These are phyloP conservation scores for Dipteronia sinensis DNA, from an alignment of 345 rosid species.

Conservation along the genomic window DNA sequence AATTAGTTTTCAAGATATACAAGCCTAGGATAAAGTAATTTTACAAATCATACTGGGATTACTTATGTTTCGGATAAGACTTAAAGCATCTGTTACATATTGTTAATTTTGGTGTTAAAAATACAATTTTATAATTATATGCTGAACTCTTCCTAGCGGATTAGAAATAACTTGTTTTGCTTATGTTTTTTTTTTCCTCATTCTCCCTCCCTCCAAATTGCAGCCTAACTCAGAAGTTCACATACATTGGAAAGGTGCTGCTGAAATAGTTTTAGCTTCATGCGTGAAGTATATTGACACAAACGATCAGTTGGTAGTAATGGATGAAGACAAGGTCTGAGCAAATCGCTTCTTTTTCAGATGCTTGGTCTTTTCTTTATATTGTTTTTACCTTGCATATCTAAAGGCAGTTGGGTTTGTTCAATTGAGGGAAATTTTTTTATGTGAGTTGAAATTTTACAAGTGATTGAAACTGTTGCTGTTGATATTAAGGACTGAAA, in stretches of 20 bases:
- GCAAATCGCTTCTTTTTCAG: slow-evolving; percentile 3
- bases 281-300: slow-evolving; percentile 69
- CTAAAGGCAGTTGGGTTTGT: background rate
- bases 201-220: slow-evolving; percentile 8
- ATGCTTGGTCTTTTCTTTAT: background rate
- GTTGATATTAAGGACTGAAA: background rate
- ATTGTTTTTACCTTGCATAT: background rate
- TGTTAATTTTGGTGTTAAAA: background rate
- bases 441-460: background rate
- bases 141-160: background rate
- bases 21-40: background rate
- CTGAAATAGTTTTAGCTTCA: slow-evolving; percentile 85
- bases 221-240: slow-evolving; percentile 71
- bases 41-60: background rate
- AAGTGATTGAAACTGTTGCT: background rate
- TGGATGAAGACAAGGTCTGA: slow-evolving; percentile 71
- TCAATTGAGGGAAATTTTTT: background rate
- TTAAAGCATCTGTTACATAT: background rate
- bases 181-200: background rate
- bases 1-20: background rate
- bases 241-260: slow-evolving; percentile 99
- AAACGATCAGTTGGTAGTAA: slow-evolving; percentile 45
- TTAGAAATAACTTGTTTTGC: background rate
- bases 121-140: background rate
- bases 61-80: background rate